Evolutionary conservation across 257 asterid species (phyloP), one percentile per base, ranked within the genome.

Genomic region (Asclepias syriaca): DNA sequence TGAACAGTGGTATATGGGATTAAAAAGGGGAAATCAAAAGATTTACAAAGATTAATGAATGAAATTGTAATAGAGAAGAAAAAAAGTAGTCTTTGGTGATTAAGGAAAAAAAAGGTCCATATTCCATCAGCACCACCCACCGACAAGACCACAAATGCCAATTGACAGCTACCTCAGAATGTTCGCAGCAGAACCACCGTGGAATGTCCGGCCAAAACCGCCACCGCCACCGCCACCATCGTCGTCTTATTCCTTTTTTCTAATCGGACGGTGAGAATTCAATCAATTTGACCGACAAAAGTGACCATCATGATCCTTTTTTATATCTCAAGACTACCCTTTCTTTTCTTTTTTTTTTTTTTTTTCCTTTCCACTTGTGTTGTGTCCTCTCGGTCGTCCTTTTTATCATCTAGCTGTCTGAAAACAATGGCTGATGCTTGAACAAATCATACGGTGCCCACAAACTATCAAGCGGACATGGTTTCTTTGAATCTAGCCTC

Each of bases 381-480:
- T 91, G 27, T 24, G 27, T 24, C 27, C 27, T 29, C 86, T 46
- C 55, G 14, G 19, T 68, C 55, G 73, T 77, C 88, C 24, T 71
- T 81, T 70, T 70, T 71, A 72, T 60, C 58, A 69, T 56, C 58
- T 82, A 89, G 72, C 80, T 81, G 65, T 91, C 90, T 4, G 96
- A 84, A 55, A 83, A 75, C 22, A 89, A 76, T 0, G 85, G 75
- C 54, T 87, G 84, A 32, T 88, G 95, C 45, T 85, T 79, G 73
- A 68, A 90, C 85, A 93, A 75, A 82, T 87, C 93, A 22, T 85
- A 87, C 1, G 97, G 96, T 49, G 91, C 78, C 97, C 97, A 92
- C 1, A 92, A 80, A 64, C 87, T 57, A 74, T 92, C 97, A 81
- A 92, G 77, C 29, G 96, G 88, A 78, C 97, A 92, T 69, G 95